These are phyloP conservation scores for Haematococcus lacustris DNA, from an alignment of 139 green algal genomes.

Conservation along the genomic window DNA sequence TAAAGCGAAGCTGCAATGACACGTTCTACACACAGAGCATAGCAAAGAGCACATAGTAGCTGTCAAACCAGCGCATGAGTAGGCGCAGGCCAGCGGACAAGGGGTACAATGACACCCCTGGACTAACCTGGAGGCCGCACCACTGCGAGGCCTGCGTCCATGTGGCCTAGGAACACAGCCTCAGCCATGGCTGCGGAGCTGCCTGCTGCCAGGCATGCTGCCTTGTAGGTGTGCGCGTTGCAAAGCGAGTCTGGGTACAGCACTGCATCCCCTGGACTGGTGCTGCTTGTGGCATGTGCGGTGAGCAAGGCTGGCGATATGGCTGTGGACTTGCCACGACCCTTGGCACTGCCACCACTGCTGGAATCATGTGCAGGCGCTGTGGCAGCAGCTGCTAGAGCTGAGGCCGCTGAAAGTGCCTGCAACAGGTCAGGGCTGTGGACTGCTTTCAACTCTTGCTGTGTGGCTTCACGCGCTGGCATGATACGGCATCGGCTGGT, in stretches of 20 bases:
- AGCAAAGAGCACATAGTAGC: background rate
- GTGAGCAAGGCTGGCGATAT: background rate
- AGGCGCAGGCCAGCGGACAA: background rate
- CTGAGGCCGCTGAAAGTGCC: constrained; percentile 1
- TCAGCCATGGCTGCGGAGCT: constrained; percentile 43
- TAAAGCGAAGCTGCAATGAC: background rate
- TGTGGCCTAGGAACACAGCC: constrained; percentile 33
- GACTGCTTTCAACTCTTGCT: constrained; percentile 45
- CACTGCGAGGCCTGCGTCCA: constrained; percentile 40
- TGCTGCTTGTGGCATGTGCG: background rate
- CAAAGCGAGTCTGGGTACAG: constrained; percentile 12
- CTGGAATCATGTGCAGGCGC: background rate
- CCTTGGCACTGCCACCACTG: background rate
- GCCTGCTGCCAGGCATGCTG: constrained; percentile 52
- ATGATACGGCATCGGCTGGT: constrained; percentile 19
- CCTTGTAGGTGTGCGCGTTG: constrained; percentile 18
- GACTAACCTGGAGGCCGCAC: constrained; percentile 57
- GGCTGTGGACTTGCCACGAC: background rate
- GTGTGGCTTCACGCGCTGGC: constrained; percentile 34
- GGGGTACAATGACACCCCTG: background rate
- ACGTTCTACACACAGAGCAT: background rate
- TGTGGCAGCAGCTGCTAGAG: constrained; percentile 1
- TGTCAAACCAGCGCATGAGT: background rate
- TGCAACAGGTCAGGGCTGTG: constrained; percentile 46
- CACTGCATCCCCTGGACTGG: too few species aligned